phyloP scores from a whole-genome alignment of 192 early-diverging fungal species.

The Backusella tuberculispora region DNA sequence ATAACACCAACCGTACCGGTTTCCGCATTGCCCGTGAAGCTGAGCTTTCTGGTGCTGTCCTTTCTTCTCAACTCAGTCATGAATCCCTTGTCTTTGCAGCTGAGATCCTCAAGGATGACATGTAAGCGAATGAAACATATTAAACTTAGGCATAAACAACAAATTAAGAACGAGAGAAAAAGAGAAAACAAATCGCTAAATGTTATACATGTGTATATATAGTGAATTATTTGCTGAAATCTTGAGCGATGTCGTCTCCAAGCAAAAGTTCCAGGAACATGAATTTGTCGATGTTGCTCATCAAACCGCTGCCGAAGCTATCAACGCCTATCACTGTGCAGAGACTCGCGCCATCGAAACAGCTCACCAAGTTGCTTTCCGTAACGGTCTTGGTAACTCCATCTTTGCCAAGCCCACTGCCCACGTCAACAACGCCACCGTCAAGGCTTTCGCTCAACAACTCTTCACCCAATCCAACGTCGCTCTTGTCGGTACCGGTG shows the following conservation, averaged over 20 bases:
- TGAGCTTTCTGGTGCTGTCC: conserved; percentile 86
- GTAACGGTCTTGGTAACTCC: conserved; percentile 93
- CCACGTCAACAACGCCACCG: conserved; percentile 64
- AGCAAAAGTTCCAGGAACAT: conserved; percentile 80
- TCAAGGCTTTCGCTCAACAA: conserved; percentile 74
- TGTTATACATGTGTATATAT: conserved; percentile 1
- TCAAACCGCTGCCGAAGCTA: conserved; percentile 67
- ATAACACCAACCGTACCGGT: conserved; percentile 79
- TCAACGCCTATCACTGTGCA: conserved; percentile 64
- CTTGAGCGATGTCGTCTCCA: conserved; percentile 77
- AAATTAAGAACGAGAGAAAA: neutral
- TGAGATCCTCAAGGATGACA: conserved; percentile 88
- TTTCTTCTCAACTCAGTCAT: conserved; percentile 79
- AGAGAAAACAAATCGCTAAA: neutral
- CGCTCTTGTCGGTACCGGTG: conserved; percentile 84
- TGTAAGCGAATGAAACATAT: conserved; percentile 56
- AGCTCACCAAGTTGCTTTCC: conserved; percentile 91
- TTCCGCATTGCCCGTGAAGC: conserved; percentile 89
- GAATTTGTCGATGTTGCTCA: conserved; percentile 80
- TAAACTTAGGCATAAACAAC: neutral
- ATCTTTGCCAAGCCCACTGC: conserved; percentile 78
- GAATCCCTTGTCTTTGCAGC: conserved; percentile 87
- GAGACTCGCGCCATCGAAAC: conserved; percentile 73
- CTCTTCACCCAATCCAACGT: conserved; percentile 76
- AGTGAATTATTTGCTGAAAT: conserved; percentile 81